These are phyloP conservation scores for Climacium dendroides DNA, from an alignment of 225 moss, liverwort and hornwort genomes.

Conservation along the genomic window DNA sequence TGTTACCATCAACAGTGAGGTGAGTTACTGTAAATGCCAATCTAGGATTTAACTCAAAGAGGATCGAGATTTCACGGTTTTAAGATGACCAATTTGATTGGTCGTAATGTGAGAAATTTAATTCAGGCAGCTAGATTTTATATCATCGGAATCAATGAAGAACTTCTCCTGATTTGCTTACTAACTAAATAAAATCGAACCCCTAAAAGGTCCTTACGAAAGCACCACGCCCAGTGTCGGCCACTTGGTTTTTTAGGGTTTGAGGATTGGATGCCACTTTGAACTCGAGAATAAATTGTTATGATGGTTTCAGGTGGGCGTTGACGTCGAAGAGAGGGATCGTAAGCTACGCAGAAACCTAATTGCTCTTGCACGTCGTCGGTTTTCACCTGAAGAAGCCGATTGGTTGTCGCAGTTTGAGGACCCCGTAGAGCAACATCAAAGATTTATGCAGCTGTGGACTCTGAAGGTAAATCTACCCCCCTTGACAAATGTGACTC, in stretches of 20 bases:
- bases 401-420: slow-evolving; percentile 57
- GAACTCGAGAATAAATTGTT: background rate
- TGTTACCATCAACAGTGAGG: slow-evolving; percentile 58
- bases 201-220: background rate
- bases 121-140: background rate
- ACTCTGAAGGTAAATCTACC: slow-evolving; percentile 54
- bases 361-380: slow-evolving; percentile 59
- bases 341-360: slow-evolving; percentile 57
- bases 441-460: slow-evolving; percentile 78
- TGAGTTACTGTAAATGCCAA: background rate
- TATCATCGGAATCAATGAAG: background rate
- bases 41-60: background rate
- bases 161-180: background rate
- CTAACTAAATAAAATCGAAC: background rate
- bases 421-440: slow-evolving; percentile 54
- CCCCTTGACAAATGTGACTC: background rate
- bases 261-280: background rate
- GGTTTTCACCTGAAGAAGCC: slow-evolving; percentile 68
- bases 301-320: slow-evolving; percentile 45
- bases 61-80: background rate
- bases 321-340: slow-evolving; percentile 78
- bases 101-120: background rate
- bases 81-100: background rate
- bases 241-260: background rate
- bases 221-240: background rate